These are phyloP conservation scores for Kurtzmaniella fragi DNA, from an alignment of 805 yeast genomes.

Conservation along the genomic window DNA sequence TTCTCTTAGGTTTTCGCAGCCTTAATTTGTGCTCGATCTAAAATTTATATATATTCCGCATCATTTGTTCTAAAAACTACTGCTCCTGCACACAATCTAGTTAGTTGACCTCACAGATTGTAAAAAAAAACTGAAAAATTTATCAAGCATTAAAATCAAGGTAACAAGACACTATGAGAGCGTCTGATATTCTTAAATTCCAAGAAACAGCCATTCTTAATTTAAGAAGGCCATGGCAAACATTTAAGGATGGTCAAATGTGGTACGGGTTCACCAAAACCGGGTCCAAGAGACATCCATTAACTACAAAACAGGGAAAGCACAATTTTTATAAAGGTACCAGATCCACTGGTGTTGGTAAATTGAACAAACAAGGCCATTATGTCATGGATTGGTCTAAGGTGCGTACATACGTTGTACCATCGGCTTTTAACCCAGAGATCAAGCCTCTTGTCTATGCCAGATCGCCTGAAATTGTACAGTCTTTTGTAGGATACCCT, in stretches of 20 bases:
- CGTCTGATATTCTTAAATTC: conserved; percentile 41
- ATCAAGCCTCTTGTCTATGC: conserved; percentile 78
- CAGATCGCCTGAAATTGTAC: conserved; percentile 63
- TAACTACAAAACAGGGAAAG: conserved; percentile 92
- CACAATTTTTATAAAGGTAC: conserved; percentile 95
- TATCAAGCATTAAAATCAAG: neutral
- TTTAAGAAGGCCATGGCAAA: conserved; percentile 86
- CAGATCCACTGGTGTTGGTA: conserved; percentile 89
- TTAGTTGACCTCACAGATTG: neutral
- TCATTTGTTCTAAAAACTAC: neutral
- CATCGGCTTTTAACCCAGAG: conserved; percentile 37
- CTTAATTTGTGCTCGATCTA: too few species aligned
- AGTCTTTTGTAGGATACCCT: conserved; percentile 61
- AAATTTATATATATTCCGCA: too few species aligned
- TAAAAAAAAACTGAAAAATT: neutral
- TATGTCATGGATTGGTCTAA: conserved; percentile 77
- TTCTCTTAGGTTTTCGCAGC: too few species aligned
- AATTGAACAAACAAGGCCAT: conserved; percentile 64
- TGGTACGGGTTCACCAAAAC: conserved; percentile 76
- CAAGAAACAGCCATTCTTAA: conserved; percentile 40
- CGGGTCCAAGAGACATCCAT: conserved; percentile 78
- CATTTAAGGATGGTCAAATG: conserved; percentile 72
- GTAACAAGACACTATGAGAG: conserved; percentile 38
- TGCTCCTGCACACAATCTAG: neutral
- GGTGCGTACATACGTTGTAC: conserved; percentile 88